A percentile compares a stretch with the other conserved stretches of the same genome.
Evolutionary conservation across 306 rosid species (phyloP).

Genomic region (Castanea mollissima): DNA sequence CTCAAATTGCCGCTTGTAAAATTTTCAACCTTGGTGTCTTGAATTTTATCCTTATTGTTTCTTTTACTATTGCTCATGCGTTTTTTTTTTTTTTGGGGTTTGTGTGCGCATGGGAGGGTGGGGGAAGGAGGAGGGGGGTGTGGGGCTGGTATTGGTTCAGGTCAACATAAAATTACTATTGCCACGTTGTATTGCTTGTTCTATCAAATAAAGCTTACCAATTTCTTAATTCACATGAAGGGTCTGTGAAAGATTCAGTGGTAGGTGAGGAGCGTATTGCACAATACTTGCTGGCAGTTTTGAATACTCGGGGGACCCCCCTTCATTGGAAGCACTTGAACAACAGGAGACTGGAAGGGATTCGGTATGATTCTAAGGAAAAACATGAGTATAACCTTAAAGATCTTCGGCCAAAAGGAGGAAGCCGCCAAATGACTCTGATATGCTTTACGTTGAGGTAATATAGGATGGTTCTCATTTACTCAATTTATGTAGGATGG

Average conservation of each 20-base stretch:
- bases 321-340: conserved; percentile 73
- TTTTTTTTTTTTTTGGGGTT: too few species aligned
- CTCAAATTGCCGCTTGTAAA: not conserved
- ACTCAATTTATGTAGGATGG: not conserved
- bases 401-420: conserved; percentile 59
- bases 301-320: conserved; percentile 73
- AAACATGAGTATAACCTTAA: conserved; percentile 51
- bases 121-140: not conserved
- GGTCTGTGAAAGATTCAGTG: conserved; percentile 87
- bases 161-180: not conserved
- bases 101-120: too few species aligned
- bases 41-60: not conserved
- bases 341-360: conserved; percentile 61
- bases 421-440: conserved; percentile 51
- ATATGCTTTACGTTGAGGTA: conserved; percentile 68
- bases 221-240: conserved; percentile 38
- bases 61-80: not conserved
- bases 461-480: conserved; percentile 1
- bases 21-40: not conserved
- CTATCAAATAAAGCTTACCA: not conserved
- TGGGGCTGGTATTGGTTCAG: not conserved
- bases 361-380: conserved; percentile 39
- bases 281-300: conserved; percentile 77
- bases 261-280: conserved; percentile 95
- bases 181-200: not conserved